Evolutionary conservation across 306 rosid genomes (phyloP), one percentile per base, ranked within the genome.

Genomic region (Corylus heterophylla): DNA sequence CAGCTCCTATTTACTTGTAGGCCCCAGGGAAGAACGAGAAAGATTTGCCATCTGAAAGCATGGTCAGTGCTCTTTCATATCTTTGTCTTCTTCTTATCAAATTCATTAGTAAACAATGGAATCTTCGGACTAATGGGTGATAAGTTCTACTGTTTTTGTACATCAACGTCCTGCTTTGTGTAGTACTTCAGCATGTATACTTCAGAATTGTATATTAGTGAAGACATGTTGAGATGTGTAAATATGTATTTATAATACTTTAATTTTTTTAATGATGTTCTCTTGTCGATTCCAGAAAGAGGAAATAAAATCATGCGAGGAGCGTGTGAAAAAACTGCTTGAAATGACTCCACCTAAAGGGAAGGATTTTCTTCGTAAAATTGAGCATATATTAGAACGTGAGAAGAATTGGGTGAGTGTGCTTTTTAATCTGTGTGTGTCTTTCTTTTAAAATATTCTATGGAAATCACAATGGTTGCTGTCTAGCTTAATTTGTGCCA

Each of bases 311-410:
- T 86, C 90, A 35, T 91, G 89, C 7, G 97, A 94, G 85, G 97
- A 86, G 77, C 98, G 88, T 47, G 98, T 91, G 74, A 94, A 90
- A 83, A 92, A 77, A 74, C 89, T 91, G 86, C 94, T 94, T 78
- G 87, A 91, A 82, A 76, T 94, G 86, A 94, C 97, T 78, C 97
- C 97, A 54, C 97, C 98, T 27, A 92, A 83, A 87, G 98, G 98
- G 55, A 79, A 69, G 55, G 89, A 81, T 68, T 94, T 94, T 79
- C 97, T 92, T 84, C 70, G 73, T 71, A 92, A 94, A 88, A 87
- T 92, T 83, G 97, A 94, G 85, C 98, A 91, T 89, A 82, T 92
- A 77, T 81, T 94, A 83, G 97, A 92, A 82, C 93, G 98, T 61
- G 98, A 94, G 82, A 89, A 91, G 78, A 94, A 94, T 82, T 94